Conservation (phyloP, 495 filamentous ascomycete species). For the Pyrenula aspistea region DNA sequence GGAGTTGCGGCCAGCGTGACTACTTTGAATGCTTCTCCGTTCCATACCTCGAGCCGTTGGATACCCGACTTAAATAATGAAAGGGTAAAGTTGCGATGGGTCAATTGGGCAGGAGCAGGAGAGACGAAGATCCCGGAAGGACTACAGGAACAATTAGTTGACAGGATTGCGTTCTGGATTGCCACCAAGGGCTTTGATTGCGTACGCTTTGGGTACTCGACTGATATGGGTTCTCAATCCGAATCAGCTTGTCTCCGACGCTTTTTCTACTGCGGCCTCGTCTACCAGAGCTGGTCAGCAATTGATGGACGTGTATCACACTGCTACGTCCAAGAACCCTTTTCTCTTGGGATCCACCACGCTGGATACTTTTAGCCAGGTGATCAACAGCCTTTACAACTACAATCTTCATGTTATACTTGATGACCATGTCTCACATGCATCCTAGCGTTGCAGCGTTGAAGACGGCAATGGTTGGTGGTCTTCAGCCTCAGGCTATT, state of each 20-base stretch:
- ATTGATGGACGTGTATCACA: conserved; percentile 20
- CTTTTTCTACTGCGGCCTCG: conserved; percentile 24
- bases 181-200: conserved; percentile 35
- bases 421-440: conserved; percentile 39
- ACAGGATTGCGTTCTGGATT: conserved; percentile 29
- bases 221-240: conserved; percentile 34
- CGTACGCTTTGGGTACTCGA: conserved; percentile 39
- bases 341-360: conserved; percentile 20
- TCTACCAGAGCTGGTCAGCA: conserved; percentile 16
- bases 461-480: conserved; percentile 43
- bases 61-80: conserved; percentile 31
- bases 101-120: conserved; percentile 35
- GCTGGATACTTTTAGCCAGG: conserved; percentile 21
- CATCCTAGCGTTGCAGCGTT: conserved; percentile 36
- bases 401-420: conserved; percentile 30
- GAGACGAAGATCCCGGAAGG: conserved; percentile 38
- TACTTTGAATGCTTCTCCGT: too few species aligned
- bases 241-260: conserved; percentile 15
- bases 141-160: conserved; percentile 29
- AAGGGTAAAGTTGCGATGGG: conserved; percentile 37
- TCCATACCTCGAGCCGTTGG: conserved; percentile 33
- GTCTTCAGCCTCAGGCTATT: conserved; percentile 31
- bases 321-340: conserved; percentile 24
- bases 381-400: conserved; percentile 27
- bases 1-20: too few species aligned